These are phyloP conservation scores for Penicillium herquei DNA, from an alignment of 495 filamentous ascomycete species.

Conservation along the genomic window DNA sequence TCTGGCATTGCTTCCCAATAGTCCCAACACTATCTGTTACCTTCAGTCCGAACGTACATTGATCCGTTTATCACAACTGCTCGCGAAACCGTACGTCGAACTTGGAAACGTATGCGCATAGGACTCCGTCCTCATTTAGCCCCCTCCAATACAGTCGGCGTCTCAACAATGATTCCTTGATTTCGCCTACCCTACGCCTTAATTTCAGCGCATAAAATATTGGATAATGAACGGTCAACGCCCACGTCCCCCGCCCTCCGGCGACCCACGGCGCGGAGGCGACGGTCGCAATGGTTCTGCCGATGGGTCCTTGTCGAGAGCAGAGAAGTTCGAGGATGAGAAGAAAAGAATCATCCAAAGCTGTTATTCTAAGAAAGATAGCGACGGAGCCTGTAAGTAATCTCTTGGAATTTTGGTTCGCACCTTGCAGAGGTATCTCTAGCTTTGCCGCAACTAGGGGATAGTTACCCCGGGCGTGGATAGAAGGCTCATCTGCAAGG, in stretches of 20 bases:
- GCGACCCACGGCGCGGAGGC: conserved; percentile 32
- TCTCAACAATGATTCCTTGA: conserved; percentile 42
- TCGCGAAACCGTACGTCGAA: not conserved
- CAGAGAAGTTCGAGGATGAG: conserved; percentile 93
- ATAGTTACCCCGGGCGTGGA: not conserved
- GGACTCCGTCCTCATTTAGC: conserved; percentile 8
- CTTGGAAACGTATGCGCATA: conserved; percentile 15
- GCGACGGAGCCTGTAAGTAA: conserved; percentile 71
- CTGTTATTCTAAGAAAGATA: conserved; percentile 86
- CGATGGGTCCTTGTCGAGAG: conserved; percentile 57
- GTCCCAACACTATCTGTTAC: not conserved
- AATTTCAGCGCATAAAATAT: conserved; percentile 21
- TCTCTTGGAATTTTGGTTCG: conserved; percentile 1
- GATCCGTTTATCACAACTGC: not conserved
- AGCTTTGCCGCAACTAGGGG: conserved; percentile 5
- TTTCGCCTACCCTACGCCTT: conserved; percentile 25
- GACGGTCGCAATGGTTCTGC: conserved; percentile 35
- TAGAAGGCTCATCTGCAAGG: not conserved
- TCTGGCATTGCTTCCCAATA: conserved; percentile 10
- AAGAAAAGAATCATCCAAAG: conserved; percentile 88
- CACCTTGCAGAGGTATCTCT: not conserved
- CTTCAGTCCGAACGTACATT: not conserved
- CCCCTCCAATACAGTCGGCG: conserved; percentile 22
- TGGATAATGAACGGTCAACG: conserved; percentile 40
- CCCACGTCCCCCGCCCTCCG: conserved; percentile 28